Base-by-base conservation (phyloP, 306 rosid genomes). In the Malus domestica region DNA sequence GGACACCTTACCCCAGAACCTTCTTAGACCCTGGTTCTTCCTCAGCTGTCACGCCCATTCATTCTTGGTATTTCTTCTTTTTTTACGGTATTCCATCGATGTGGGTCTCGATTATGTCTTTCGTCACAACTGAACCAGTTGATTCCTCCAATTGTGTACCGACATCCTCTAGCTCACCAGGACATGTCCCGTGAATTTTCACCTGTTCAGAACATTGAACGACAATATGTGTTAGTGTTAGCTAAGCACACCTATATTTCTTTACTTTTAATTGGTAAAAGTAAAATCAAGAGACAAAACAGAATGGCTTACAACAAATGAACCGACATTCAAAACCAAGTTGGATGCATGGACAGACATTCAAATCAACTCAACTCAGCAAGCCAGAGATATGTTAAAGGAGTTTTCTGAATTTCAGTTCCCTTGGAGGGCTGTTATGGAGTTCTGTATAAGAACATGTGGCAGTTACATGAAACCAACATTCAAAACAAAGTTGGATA, bases 181-280 rank as follows among this genome's bases (percentile, higher is more conserved):
- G 96, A 78, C 98, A 94, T 70, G 90, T 90, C 74, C 90, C 75
- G 68, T 90, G 95, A 78, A 94, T 79, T 83, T 83, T 94, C 76
- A 92, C 88, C 98, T 94, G 90, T 76, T 76, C 55, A 76, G 69
- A 30, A 15, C 76, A 85, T 72, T 40, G 69, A 60, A 23, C 35
- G 63, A 67, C 67, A 27, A 25, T 8, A 52, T 18, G 23, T 67
- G 23, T 63, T 63, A 71, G 33, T 68, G 19, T 68, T 68, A 71
- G 70, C 66, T 66, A 18, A 9, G 20, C 42, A 45, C 27, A 14
- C 23, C 35, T 12, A n/a, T 38, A 15, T 44, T 60, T 6, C 42
- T 6, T 38, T 68, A 4, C 29, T 1, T 13, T 68, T 40, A 33
- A 45, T 27, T 32, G 23, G 23, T 14, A 62, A 32, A 58, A 73